phyloP scores from a whole-genome alignment of 2,329 filamentous ascomycete genomes.

The Colletotrichum filicis region DNA sequence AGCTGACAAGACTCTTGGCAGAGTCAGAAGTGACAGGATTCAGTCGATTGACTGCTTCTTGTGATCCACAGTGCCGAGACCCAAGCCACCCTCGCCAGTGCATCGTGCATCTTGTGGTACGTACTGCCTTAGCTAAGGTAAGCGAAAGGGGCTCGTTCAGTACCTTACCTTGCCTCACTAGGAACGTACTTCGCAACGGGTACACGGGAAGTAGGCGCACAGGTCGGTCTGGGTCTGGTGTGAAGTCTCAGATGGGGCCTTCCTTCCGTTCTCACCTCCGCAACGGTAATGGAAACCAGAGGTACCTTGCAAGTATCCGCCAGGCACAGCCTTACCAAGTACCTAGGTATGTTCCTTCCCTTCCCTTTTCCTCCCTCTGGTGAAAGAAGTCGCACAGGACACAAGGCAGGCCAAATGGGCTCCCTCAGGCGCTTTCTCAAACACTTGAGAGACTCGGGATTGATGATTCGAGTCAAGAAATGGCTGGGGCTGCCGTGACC shows the following conservation, averaged over 20 bases:
- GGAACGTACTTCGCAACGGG: background rate
- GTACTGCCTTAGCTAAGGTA: background rate
- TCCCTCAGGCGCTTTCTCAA: background rate
- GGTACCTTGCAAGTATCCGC: background rate
- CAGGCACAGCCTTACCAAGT: background rate
- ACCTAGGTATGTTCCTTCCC: background rate
- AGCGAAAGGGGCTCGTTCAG: background rate
- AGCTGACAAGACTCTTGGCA: constrained; percentile 26
- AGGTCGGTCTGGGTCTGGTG: too few species aligned
- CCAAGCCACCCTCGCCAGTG: constrained; percentile 22
- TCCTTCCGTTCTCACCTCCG: too few species aligned
- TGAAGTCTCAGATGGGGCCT: too few species aligned
- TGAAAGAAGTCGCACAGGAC: background rate
- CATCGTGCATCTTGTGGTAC: background rate
- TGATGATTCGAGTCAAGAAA: background rate
- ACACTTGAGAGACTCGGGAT: background rate
- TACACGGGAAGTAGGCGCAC: too few species aligned
- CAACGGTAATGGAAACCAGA: background rate
- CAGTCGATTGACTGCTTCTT: background rate
- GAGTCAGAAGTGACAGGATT: constrained; percentile 22
- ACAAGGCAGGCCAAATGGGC: background rate
- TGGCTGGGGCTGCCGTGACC: background rate
- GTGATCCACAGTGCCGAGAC: constrained; percentile 23
- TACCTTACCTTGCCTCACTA: too few species aligned
- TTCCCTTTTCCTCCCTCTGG: background rate